phyloP scores from a whole-genome alignment of 179 eudicot genomes.

The Beta macrorhiza region DNA sequence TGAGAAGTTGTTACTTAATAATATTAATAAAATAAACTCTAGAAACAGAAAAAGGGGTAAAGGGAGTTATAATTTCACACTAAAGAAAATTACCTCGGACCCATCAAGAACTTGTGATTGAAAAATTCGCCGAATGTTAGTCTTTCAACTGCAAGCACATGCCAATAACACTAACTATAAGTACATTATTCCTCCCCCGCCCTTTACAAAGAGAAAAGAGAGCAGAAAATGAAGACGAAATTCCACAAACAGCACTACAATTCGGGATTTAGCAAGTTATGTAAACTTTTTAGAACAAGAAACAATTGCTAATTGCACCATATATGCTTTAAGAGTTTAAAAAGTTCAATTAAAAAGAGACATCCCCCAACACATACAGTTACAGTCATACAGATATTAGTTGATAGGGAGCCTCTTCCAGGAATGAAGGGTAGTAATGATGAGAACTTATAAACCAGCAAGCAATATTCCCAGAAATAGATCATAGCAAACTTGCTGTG shows the following conservation, averaged over 20 bases:
- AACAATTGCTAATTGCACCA: not conserved
- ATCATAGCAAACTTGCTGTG: too few species aligned
- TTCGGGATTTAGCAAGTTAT: not conserved
- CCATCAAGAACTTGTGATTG: conserved; percentile 48
- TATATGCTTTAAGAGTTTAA: not conserved
- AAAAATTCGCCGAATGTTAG: conserved; percentile 58
- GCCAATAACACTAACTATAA: conserved; percentile 16
- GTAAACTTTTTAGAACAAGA: not conserved
- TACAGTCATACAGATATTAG: not conserved
- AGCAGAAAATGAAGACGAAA: not conserved
- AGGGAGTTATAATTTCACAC: not conserved
- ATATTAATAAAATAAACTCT: not conserved
- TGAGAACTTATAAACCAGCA: not conserved
- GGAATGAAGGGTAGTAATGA: not conserved
- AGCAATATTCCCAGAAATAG: not conserved
- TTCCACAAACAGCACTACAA: not conserved
- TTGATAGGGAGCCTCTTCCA: not conserved
- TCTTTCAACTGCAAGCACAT: conserved; percentile 53
- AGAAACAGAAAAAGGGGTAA: not conserved
- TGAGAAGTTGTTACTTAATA: not conserved
- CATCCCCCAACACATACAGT: not conserved
- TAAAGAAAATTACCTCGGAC: conserved; percentile 32
- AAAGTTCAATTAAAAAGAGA: not conserved
- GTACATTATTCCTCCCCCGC: conserved; percentile 7
- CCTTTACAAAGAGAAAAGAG: not conserved